These are phyloP conservation scores for Chlorella sp. DNA, from an alignment of 139 green algal genomes.

Conservation along the genomic window DNA sequence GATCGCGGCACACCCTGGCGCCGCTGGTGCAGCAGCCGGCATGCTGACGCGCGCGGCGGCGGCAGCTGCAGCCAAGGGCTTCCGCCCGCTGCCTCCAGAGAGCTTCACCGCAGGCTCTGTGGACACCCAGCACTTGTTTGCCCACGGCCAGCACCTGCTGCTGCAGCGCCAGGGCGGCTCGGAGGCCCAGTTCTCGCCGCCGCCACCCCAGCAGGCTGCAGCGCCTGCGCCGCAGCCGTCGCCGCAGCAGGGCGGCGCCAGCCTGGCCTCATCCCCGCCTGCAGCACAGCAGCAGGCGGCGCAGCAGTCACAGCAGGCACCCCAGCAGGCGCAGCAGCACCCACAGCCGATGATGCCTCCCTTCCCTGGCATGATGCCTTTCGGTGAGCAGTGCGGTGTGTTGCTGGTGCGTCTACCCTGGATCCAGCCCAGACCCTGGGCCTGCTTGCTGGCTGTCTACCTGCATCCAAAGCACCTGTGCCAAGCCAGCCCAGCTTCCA, in stretches of 20 bases:
- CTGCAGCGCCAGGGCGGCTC: not conserved
- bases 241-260: not conserved
- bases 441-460: not conserved
- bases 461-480: no score
- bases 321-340: not conserved
- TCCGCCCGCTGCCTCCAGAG: not conserved
- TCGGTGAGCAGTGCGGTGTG: not conserved
- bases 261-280: not conserved
- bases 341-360: not conserved
- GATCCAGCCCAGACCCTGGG: not conserved
- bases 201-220: not conserved
- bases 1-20: no score
- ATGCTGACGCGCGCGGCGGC: no score
- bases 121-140: not conserved
- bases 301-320: not conserved
- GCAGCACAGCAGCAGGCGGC: not conserved
- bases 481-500: no score
- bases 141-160: not conserved
- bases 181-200: not conserved
- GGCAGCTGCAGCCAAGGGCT: not conserved
- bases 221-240: slow-evolving; percentile 10
- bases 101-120: not conserved
- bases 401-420: not conserved
- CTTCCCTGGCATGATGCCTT: slow-evolving; percentile 12
- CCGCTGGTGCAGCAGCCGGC: no score